Evolutionary conservation across 2,329 filamentous ascomycete species (phyloP).

Genomic region (Diplodia intermedia): DNA sequence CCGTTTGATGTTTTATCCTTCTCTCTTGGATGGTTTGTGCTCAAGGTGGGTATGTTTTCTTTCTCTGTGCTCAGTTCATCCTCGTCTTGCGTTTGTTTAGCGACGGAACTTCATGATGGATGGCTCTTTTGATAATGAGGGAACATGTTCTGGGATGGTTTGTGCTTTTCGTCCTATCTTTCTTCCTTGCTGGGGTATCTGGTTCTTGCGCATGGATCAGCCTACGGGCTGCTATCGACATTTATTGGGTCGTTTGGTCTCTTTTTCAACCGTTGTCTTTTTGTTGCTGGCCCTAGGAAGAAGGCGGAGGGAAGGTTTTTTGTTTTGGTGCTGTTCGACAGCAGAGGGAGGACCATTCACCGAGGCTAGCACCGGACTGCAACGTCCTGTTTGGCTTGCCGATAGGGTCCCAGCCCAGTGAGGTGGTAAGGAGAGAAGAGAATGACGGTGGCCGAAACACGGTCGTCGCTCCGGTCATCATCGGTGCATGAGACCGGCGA

Average conservation of each 20-base stretch:
- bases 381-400: background rate
- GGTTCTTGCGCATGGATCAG: slow-evolving; percentile 3
- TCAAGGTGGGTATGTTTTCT: background rate
- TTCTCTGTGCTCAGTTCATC: background rate
- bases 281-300: background rate
- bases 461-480: background rate
- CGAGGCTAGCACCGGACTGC: background rate
- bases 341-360: background rate
- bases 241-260: background rate
- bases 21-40: background rate
- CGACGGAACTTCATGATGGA: slow-evolving; percentile 15
- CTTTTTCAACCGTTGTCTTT: background rate
- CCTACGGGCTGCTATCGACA: slow-evolving; percentile 7
- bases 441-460: background rate
- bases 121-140: slow-evolving; percentile 6
- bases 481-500: background rate
- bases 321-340: background rate
- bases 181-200: background rate
- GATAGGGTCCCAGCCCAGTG: background rate
- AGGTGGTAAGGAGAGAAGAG: background rate
- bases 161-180: background rate
- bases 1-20: background rate
- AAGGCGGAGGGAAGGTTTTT: background rate
- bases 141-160: slow-evolving; percentile 16
- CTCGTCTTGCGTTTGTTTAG: slow-evolving; percentile 1